Percentiles rank a stretch among this genome's conserved stretches.
Conservation (phyloP, 179 eudicot species). For the Beta lomatogona region DNA sequence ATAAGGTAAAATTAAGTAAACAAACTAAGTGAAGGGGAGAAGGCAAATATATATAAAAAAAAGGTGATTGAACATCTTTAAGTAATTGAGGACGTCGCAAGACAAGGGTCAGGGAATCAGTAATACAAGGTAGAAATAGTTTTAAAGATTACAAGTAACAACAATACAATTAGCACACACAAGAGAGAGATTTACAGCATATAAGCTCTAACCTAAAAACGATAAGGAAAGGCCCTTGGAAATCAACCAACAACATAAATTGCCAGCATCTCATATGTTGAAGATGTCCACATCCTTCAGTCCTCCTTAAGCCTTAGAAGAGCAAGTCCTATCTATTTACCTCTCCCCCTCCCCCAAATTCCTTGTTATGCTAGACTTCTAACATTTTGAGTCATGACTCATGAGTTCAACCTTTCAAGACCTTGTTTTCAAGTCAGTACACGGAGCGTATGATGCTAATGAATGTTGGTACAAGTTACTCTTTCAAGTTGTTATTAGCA, state of each 20-base stretch:
- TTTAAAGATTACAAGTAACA: neutral
- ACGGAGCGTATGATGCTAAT: neutral
- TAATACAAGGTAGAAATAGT: neutral
- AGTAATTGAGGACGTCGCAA: neutral
- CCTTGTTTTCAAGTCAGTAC: neutral
- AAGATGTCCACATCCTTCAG: neutral
- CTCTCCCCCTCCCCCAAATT: neutral
- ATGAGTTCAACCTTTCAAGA: neutral
- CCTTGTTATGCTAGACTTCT: neutral
- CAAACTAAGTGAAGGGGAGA: neutral
- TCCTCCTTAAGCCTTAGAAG: neutral
- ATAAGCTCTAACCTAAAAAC: neutral
- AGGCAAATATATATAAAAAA: neutral
- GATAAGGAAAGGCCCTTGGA: neutral
- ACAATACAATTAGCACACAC: neutral
- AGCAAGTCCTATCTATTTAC: neutral
- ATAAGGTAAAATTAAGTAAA: neutral
- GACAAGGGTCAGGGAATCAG: neutral
- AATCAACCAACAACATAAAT: neutral
- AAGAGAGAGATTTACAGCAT: neutral
- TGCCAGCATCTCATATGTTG: neutral
- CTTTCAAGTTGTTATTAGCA: neutral
- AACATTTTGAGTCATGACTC: too few species aligned
- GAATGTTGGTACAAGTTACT: neutral
- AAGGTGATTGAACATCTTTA: neutral